Evolutionary conservation across 23 red algal species (phyloP), one percentile per base, ranked within the genome.

Genomic region (Gracilaria gracilis): DNA sequence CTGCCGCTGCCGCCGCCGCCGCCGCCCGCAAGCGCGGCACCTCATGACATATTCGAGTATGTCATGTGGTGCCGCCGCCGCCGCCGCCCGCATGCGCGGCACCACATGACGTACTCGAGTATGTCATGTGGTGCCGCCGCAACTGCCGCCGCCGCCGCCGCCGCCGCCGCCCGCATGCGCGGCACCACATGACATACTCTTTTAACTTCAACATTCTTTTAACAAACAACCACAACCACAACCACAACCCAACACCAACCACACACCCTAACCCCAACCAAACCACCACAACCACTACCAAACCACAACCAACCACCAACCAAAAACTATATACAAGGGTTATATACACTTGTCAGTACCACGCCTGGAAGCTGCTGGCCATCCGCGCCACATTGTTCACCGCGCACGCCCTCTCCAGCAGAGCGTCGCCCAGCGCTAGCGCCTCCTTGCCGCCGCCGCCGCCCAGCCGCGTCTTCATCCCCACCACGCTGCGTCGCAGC

Each of bases 291-390:
- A 20, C 54, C 23, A 20, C 54, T 58, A 31, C 64, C 31, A n/a
- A n/a, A n/a, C n/a, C n/a, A n/a, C n/a, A n/a, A n/a, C n/a, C n/a
- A n/a, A n/a, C n/a, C n/a, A n/a, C n/a, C n/a, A n/a, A n/a, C n/a
- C n/a, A n/a, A n/a, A n/a, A n/a, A n/a, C n/a, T n/a, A n/a, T n/a
- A n/a, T n/a, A n/a, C n/a, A n/a, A n/a, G n/a, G n/a, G n/a, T n/a
- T n/a, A n/a, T n/a, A n/a, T n/a, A n/a, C n/a, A n/a, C n/a, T n/a
- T n/a, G n/a, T 90, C 83, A 96, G 54, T 67, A 96, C 94, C 94
- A 96, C 25, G 80, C 65, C 62, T 96, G 94, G 87, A 88, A 96
- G 82, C 88, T 96, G 21, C 84, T 37, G 15, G 86, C 88, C 94
- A 96, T 96, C 12, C 85, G 88, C 67, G 88, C 79, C 61, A 93